These are phyloP conservation scores for Aspergillus mulundensis DNA, from an alignment of 495 filamentous ascomycete genomes.

Conservation along the genomic window DNA sequence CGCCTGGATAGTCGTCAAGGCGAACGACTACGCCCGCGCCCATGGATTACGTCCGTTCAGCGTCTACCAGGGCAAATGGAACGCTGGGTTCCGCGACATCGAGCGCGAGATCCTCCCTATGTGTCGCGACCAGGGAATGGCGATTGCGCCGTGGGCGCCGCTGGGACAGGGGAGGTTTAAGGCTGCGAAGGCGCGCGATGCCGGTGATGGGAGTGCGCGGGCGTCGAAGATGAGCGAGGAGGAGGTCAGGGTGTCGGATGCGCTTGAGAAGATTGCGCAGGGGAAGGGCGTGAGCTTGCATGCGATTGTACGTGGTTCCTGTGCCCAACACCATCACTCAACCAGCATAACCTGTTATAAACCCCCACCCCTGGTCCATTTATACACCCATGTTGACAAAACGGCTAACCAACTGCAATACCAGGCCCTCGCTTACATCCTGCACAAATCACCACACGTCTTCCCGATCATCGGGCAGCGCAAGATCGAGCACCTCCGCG, in stretches of 20 bases:
- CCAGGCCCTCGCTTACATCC: conserved; percentile 55
- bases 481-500: conserved; percentile 58
- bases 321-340: too few relatives aligned
- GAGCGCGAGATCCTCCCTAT: conserved; percentile 58
- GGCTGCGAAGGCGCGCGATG: conserved; percentile 16
- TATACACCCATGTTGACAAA: too few relatives aligned
- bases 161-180: conserved; percentile 53
- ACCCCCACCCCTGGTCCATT: too few relatives aligned
- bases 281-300: neutral
- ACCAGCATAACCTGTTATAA: too few relatives aligned
- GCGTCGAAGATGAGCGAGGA: neutral
- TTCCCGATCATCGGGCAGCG: conserved; percentile 67
- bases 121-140: conserved; percentile 55
- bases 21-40: conserved; percentile 45
- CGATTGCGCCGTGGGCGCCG: conserved; percentile 49
- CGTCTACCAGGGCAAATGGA: conserved; percentile 65
- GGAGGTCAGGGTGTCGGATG: neutral
- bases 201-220: conserved; percentile 22
- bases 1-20: conserved; percentile 54
- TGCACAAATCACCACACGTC: conserved; percentile 57
- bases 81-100: conserved; percentile 46
- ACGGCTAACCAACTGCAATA: too few relatives aligned
- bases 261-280: neutral
- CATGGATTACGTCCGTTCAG: conserved; percentile 58
- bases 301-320: too few relatives aligned